A percentile compares a stretch with the other conserved stretches of the same genome.
phyloP scores from a whole-genome alignment of 2,329 filamentous ascomycete species.

The Cladosporium cucumerinum region DNA sequence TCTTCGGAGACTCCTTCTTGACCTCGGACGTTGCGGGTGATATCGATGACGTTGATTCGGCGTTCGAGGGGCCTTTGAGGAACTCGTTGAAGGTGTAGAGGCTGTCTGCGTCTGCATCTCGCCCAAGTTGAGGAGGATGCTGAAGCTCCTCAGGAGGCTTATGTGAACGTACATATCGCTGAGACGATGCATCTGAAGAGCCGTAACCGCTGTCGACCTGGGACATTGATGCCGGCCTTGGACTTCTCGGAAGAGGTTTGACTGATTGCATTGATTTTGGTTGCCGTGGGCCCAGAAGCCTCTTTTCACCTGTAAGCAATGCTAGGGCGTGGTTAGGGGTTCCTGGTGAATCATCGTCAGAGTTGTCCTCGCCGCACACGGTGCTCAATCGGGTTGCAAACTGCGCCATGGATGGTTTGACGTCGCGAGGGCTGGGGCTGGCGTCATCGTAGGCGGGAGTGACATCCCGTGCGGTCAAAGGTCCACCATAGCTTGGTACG shows the following conservation, averaged over 20 bases:
- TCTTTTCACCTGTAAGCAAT: slow-evolving; percentile 23
- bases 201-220: slow-evolving; percentile 35
- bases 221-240: slow-evolving; percentile 2
- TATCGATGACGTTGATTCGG: not conserved
- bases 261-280: slow-evolving; percentile 2
- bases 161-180: not conserved
- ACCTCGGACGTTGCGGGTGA: not conserved
- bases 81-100: slow-evolving; percentile 25
- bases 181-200: slow-evolving; percentile 25
- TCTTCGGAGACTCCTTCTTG: not conserved
- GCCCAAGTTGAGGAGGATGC: not conserved
- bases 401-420: slow-evolving; percentile 19
- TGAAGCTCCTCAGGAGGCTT: not conserved
- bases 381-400: slow-evolving; percentile 29
- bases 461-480: not conserved
- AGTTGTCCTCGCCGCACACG: slow-evolving; percentile 25
- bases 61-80: slow-evolving; percentile 2
- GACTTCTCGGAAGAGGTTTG: not conserved
- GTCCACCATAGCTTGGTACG: not conserved
- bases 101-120: slow-evolving; percentile 13
- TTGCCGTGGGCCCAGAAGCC: slow-evolving; percentile 1
- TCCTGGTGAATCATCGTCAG: slow-evolving; percentile 14
- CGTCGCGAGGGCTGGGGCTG: slow-evolving; percentile 23
- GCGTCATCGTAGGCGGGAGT: slow-evolving; percentile 16
- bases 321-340: slow-evolving; percentile 28